Percentiles rank a stretch among this genome's conserved stretches.
Conservation (phyloP, 352 stramenopile genomes). For the Phytopythium litorale region DNA sequence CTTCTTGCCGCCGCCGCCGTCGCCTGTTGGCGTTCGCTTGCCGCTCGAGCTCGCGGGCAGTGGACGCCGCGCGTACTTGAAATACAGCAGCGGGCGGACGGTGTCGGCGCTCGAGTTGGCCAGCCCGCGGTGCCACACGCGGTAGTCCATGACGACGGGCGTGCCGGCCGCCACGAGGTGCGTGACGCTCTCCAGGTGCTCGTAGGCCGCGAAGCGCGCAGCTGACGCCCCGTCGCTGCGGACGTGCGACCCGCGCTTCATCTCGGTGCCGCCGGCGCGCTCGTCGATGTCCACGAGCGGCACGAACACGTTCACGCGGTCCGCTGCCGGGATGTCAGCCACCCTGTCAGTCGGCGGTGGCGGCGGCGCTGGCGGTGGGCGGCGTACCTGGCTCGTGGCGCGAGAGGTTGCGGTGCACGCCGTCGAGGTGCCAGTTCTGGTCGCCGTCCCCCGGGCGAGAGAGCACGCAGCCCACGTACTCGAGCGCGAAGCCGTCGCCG, state of each 20-base stretch:
- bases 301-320: slow-evolving; percentile 76
- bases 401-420: slow-evolving; percentile 50
- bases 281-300: slow-evolving; percentile 51
- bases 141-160: slow-evolving; percentile 73
- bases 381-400: slow-evolving; percentile 40
- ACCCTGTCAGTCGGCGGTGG: neutral
- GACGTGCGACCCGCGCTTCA: slow-evolving; percentile 59
- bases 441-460: slow-evolving; percentile 49
- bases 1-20: slow-evolving; percentile 14
- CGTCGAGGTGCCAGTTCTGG: slow-evolving; percentile 83
- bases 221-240: slow-evolving; percentile 19
- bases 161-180: slow-evolving; percentile 49
- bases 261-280: slow-evolving; percentile 55
- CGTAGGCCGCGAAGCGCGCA: slow-evolving; percentile 48
- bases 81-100: slow-evolving; percentile 63
- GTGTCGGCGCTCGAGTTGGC: slow-evolving; percentile 41
- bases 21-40: neutral
- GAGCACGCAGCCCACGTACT: slow-evolving; percentile 74
- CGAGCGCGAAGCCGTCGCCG: slow-evolving; percentile 26
- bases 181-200: slow-evolving; percentile 46
- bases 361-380: too few relatives aligned
- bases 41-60: too few relatives aligned
- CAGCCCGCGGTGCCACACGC: slow-evolving; percentile 66
- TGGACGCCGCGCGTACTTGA: slow-evolving; percentile 45
- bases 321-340: slow-evolving; percentile 22